Percentiles rank a stretch among this genome's conserved stretches.
Conservation (phyloP, 306 rosid genomes). For the Astragalus membranaceus region DNA sequence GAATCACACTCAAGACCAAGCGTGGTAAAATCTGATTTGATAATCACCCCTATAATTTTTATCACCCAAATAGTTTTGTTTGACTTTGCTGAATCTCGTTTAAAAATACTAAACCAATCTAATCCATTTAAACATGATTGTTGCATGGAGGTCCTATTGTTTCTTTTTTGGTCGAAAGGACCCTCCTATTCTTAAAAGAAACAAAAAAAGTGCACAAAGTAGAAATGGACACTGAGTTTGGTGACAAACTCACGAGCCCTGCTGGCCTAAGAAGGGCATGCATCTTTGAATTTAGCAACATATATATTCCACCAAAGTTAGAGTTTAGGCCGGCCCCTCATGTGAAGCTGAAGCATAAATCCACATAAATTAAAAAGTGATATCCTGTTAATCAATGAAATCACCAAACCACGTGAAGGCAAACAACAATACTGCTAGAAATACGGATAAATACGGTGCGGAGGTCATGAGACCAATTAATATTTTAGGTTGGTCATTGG, state of each 20-base stretch:
- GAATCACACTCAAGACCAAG: no score
- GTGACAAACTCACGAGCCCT: neutral
- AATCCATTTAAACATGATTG: no score
- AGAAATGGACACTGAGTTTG: neutral
- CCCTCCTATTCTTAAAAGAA: neutral
- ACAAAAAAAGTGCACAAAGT: neutral
- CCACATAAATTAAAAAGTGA: conserved; percentile 1
- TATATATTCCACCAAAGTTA: neutral
- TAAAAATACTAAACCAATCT: no score
- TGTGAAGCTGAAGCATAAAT: conserved; percentile 14
- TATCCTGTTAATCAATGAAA: neutral
- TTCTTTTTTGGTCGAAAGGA: neutral
- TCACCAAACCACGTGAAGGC: neutral
- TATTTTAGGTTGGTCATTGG: neutral
- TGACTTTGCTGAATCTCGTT: no score
- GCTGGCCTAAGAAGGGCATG: neutral
- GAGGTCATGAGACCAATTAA: conserved; percentile 28
- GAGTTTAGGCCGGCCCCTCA: neutral
- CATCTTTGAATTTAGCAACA: neutral
- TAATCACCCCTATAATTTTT: no score
- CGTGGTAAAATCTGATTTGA: no score
- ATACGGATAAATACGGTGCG: conserved; percentile 14
- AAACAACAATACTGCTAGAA: neutral
- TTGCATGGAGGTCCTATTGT: neutral
- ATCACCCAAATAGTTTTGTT: no score